Evolutionary conservation across 306 rosid species (phyloP).

Genomic region (Quercus aquifolioides): DNA sequence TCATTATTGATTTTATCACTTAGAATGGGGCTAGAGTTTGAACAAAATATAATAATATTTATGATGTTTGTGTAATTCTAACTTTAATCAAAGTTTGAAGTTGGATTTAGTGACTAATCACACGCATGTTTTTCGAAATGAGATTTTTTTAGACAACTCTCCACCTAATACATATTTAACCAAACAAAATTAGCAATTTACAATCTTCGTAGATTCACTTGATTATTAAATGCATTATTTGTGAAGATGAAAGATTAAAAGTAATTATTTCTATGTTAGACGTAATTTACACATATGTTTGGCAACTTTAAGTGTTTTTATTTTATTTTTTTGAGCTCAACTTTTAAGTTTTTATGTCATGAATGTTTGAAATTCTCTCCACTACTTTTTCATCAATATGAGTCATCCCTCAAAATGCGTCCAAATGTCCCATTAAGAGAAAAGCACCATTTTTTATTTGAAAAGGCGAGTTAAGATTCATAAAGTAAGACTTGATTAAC

Average conservation of each 20-base stretch:
- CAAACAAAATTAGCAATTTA: background rate
- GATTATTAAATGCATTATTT: background rate
- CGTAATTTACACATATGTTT: background rate
- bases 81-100: background rate
- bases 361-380: too few relatives aligned
- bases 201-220: background rate
- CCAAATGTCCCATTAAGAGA: background rate
- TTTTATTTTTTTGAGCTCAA: too few relatives aligned
- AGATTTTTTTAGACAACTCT: background rate
- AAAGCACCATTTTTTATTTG: too few relatives aligned
- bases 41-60: background rate
- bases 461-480: background rate
- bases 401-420: background rate
- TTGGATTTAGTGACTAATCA: conserved; percentile 8
- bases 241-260: too few relatives aligned
- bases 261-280: too few relatives aligned
- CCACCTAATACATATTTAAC: background rate
- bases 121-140: conserved; percentile 6
- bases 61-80: too few relatives aligned
- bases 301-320: background rate
- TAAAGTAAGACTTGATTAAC: background rate
- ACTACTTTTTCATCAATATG: too few relatives aligned
- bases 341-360: too few relatives aligned
- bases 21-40: background rate
- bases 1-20: background rate